These are phyloP conservation scores for Scheffersomyces stipitis DNA, from an alignment of 805 yeast genomes.

Conservation along the genomic window DNA sequence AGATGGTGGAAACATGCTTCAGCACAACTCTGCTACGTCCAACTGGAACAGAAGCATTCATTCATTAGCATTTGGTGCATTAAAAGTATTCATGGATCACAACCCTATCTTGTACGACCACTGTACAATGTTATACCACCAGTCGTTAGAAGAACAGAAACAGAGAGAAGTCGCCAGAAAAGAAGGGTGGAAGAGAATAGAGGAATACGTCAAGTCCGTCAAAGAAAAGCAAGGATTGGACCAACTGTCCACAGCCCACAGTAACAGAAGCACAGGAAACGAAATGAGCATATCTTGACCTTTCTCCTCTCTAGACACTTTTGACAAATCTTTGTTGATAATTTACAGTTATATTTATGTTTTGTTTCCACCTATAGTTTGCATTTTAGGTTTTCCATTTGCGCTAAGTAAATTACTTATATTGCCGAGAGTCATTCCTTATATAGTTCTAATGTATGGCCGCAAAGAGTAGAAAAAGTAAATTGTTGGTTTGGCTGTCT, in stretches of 20 bases:
- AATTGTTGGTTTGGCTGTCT: too few species aligned
- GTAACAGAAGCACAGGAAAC: neutral
- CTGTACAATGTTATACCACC: slow-evolving; percentile 84
- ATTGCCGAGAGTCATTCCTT: too few species aligned
- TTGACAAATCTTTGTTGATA: too few species aligned
- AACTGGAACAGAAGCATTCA: slow-evolving; percentile 96
- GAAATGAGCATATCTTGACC: too few species aligned
- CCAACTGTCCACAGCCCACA: neutral
- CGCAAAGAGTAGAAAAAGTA: too few species aligned
- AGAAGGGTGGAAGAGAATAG: slow-evolving; percentile 71
- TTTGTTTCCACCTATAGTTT: too few species aligned
- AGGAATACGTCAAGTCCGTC: slow-evolving; percentile 49
- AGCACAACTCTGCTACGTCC: slow-evolving; percentile 47
- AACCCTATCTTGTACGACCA: slow-evolving; percentile 90
- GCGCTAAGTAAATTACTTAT: too few species aligned
- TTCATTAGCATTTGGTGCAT: slow-evolving; percentile 84
- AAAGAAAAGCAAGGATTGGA: slow-evolving; percentile 15
- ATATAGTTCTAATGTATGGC: too few species aligned
- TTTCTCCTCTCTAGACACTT: too few species aligned
- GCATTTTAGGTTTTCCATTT: too few species aligned
- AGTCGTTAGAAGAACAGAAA: slow-evolving; percentile 71
- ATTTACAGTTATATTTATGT: too few species aligned
- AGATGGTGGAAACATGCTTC: slow-evolving; percentile 31
- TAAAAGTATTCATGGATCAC: slow-evolving; percentile 89
- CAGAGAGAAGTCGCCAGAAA: slow-evolving; percentile 60